A percentile compares a stretch with the other conserved stretches of the same genome.
Conservation (phyloP, 805 yeast genomes). For the Starmerella sirachaensis region DNA sequence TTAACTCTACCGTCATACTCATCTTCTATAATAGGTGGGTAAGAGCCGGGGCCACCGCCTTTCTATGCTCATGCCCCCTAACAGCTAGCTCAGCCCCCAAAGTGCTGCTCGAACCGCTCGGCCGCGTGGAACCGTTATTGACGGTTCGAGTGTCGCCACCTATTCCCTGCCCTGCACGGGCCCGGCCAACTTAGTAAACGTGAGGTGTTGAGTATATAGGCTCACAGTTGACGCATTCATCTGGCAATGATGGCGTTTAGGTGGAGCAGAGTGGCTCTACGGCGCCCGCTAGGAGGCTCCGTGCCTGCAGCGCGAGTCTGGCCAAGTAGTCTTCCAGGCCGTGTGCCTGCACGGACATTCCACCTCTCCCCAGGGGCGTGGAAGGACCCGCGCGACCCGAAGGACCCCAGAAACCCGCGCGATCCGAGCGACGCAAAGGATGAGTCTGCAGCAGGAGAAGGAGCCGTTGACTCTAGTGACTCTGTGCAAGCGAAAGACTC, state of each 20-base stretch:
- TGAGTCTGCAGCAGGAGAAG: neutral
- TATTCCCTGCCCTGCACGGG: too few relatives aligned
- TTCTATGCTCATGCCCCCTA: too few relatives aligned
- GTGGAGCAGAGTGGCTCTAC: slow-evolving; percentile 10
- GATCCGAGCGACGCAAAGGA: neutral
- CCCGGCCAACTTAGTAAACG: too few relatives aligned
- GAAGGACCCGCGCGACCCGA: slow-evolving; percentile 7
- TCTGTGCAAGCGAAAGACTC: neutral
- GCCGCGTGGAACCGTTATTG: too few relatives aligned
- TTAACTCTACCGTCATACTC: too few relatives aligned
- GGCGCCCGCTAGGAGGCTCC: neutral
- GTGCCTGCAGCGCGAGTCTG: neutral
- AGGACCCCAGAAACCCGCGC: slow-evolving; percentile 5
- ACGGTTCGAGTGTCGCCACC: too few relatives aligned
- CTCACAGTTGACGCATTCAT: too few relatives aligned
- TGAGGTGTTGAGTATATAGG: too few relatives aligned
- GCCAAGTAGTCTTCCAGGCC: neutral
- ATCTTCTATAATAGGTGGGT: too few relatives aligned
- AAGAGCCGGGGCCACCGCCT: too few relatives aligned
- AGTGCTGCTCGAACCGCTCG: too few relatives aligned
- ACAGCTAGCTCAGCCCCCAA: too few relatives aligned
- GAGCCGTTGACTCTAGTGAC: neutral
- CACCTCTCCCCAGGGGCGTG: neutral
- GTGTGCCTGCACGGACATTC: neutral
- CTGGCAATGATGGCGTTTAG: slow-evolving; percentile 8